A percentile compares a stretch with the other conserved stretches of the same genome.
phyloP scores from a whole-genome alignment of 2,329 filamentous ascomycete genomes.

The Xylaria sp. region DNA sequence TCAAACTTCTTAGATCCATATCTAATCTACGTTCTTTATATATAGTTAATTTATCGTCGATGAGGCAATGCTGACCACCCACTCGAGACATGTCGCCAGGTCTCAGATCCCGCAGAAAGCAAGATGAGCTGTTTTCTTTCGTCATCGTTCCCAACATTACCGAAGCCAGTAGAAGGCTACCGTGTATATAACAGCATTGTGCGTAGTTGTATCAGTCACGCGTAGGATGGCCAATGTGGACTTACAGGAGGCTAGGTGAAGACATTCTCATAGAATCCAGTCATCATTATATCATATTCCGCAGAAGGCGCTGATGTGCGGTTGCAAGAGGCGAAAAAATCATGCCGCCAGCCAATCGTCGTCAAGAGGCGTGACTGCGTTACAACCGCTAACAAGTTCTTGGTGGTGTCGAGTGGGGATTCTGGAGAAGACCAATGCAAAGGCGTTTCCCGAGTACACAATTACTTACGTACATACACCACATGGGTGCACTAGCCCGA shows the following conservation, averaged over 20 bases:
- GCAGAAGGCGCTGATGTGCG: slow-evolving; percentile 5
- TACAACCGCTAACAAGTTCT: neutral
- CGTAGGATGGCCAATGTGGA: neutral
- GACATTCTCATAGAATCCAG: neutral
- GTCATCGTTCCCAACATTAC: slow-evolving; percentile 10
- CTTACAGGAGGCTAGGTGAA: neutral
- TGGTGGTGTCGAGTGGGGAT: slow-evolving; percentile 8
- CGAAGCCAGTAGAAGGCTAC: neutral
- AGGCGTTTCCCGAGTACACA: neutral
- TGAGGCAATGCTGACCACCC: slow-evolving; percentile 19
- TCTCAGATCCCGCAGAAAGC: slow-evolving; percentile 9
- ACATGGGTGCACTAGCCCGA: neutral
- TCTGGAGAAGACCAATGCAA: slow-evolving; percentile 17
- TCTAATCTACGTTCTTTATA: slow-evolving; percentile 3
- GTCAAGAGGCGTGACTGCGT: slow-evolving; percentile 1
- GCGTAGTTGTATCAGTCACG: neutral
- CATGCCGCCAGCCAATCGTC: slow-evolving; percentile 16
- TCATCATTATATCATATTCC: slow-evolving; percentile 35
- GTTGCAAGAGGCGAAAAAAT: slow-evolving; percentile 18
- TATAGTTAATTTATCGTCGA: slow-evolving; percentile 2
- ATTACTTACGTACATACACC: slow-evolving; percentile 1
- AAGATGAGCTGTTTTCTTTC: slow-evolving; percentile 7
- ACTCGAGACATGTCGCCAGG: slow-evolving; percentile 4
- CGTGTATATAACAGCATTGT: neutral
- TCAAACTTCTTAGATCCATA: neutral